phyloP scores from a whole-genome alignment of 176 grass and related monocot genomes.

The Luzula sylvatica region DNA sequence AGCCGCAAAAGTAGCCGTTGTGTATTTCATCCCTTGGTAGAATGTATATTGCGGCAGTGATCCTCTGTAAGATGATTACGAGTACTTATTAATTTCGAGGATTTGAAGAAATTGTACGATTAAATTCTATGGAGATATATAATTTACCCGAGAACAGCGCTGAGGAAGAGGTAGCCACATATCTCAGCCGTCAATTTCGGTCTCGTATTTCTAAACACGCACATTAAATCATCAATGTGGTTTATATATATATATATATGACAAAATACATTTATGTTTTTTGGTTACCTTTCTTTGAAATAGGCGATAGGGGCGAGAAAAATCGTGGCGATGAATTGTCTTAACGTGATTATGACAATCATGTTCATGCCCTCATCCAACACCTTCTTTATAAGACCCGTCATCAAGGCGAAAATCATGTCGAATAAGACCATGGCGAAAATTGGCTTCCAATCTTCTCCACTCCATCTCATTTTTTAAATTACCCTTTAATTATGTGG shows the following conservation, averaged over 20 bases:
- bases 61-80: conserved; percentile 19
- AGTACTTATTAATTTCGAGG: background rate
- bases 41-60: conserved; percentile 53
- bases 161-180: conserved; percentile 62
- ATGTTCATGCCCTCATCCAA: conserved; percentile 58
- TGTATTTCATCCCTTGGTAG: conserved; percentile 43
- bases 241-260: background rate
- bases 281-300: conserved; percentile 51
- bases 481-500: background rate
- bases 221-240: background rate
- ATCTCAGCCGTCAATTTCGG: conserved; percentile 62
- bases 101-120: background rate
- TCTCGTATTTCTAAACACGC: conserved; percentile 46
- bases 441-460: conserved; percentile 27
- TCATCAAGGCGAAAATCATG: conserved; percentile 36
- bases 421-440: conserved; percentile 37
- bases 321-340: conserved; percentile 41
- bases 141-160: conserved; percentile 56
- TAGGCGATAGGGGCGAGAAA: conserved; percentile 66
- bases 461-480: conserved; percentile 9
- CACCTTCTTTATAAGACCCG: conserved; percentile 49
- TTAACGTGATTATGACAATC: conserved; percentile 55
- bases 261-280: background rate
- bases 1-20: conserved; percentile 41
- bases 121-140: background rate